phyloP scores from a whole-genome alignment of 129 eudicot genomes.

The Deinandra increscens region DNA sequence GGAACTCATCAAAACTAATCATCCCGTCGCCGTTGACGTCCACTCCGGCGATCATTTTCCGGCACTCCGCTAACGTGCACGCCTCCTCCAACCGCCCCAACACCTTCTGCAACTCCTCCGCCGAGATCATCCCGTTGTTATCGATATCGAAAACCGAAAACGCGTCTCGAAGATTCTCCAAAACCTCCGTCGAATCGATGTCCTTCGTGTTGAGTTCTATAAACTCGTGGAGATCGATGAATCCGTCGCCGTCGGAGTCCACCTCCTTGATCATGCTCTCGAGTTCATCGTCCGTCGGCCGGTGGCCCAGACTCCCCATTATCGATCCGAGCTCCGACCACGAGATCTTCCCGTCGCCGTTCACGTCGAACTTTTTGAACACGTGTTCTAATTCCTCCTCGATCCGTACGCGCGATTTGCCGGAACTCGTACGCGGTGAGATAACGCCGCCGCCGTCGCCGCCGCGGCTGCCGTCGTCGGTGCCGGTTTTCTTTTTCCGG shows the following conservation, averaged over 20 bases:
- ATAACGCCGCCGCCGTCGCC: neutral
- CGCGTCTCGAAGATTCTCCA: slow-evolving; percentile 56
- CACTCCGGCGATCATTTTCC: slow-evolving; percentile 67
- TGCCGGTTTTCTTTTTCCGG: slow-evolving; percentile 37
- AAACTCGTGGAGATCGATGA: slow-evolving; percentile 58
- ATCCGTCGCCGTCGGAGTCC: slow-evolving; percentile 73
- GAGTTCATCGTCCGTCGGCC: slow-evolving; percentile 45
- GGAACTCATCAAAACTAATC: slow-evolving; percentile 71
- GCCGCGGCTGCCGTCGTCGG: neutral
- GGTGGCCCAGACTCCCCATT: slow-evolving; percentile 61
- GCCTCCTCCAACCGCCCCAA: slow-evolving; percentile 57
- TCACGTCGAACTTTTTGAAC: slow-evolving; percentile 58
- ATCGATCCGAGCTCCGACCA: slow-evolving; percentile 65
- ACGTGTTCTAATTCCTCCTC: slow-evolving; percentile 54
- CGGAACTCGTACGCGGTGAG: slow-evolving; percentile 25
- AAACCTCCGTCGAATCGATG: slow-evolving; percentile 45
- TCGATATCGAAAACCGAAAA: slow-evolving; percentile 60
- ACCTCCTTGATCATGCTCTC: slow-evolving; percentile 52
- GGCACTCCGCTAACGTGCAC: slow-evolving; percentile 49
- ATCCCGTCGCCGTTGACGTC: slow-evolving; percentile 62
- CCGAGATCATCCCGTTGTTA: slow-evolving; percentile 59
- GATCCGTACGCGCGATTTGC: slow-evolving; percentile 31
- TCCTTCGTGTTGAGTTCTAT: slow-evolving; percentile 64
- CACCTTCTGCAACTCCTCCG: slow-evolving; percentile 61
- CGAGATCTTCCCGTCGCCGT: slow-evolving; percentile 74